These are phyloP conservation scores for Scutellaria baicalensis DNA, from an alignment of 257 asterid species.

Conservation along the genomic window DNA sequence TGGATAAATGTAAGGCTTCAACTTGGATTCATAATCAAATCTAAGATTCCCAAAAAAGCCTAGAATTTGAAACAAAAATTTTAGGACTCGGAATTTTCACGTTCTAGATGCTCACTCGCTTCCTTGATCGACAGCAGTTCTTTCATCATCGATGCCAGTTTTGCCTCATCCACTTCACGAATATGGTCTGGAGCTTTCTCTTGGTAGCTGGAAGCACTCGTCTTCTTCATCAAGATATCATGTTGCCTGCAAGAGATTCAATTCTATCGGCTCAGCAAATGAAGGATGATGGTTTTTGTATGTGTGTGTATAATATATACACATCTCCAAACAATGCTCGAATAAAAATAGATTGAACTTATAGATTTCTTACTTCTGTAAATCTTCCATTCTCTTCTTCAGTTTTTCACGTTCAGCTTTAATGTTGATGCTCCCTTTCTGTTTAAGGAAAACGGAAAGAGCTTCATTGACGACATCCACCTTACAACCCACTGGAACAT, in stretches of 20 bases:
- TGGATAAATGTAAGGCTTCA: neutral
- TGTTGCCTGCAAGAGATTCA: slow-evolving; percentile 53
- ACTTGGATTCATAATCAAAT: neutral
- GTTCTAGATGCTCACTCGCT: slow-evolving; percentile 49
- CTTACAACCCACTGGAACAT: slow-evolving; percentile 62
- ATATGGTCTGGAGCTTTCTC: slow-evolving; percentile 64
- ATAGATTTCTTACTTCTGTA: slow-evolving; percentile 45
- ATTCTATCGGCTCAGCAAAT: neutral
- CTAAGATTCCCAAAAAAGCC: neutral
- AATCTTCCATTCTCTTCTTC: slow-evolving; percentile 69
- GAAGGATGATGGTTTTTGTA: neutral
- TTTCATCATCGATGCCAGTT: slow-evolving; percentile 44
- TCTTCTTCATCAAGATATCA: slow-evolving; percentile 44
- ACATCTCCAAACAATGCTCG: neutral
- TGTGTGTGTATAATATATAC: neutral
- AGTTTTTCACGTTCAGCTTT: slow-evolving; percentile 82
- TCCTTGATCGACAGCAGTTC: slow-evolving; percentile 52
- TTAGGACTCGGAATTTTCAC: slow-evolving; percentile 24
- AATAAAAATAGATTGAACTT: neutral
- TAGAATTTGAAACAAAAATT: neutral
- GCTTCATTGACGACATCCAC: slow-evolving; percentile 57
- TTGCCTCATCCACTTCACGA: slow-evolving; percentile 50
- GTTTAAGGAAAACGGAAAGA: slow-evolving; percentile 56
- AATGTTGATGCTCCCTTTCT: slow-evolving; percentile 37
- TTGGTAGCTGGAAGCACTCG: slow-evolving; percentile 53